Evolutionary conservation across 2,329 filamentous ascomycete species (phyloP), one percentile per base, ranked within the genome.

Genomic region (Trichoderma sp.): DNA sequence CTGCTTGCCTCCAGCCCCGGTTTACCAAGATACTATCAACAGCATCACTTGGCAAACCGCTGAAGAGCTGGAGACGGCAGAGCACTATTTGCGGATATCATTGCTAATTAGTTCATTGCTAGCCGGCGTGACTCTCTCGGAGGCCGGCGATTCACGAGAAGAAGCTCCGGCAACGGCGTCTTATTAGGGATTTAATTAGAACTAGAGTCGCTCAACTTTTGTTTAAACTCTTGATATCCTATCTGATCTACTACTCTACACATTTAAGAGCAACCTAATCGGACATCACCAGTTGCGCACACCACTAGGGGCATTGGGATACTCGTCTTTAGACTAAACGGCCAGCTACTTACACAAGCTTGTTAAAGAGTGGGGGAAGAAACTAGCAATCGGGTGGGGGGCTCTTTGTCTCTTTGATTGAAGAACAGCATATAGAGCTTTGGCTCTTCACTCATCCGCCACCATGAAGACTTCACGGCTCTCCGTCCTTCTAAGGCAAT

Each of bases 381-480:
- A 64, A 57, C 32, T 47, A 64, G 62, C 58, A 53, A 53, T 39
- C 9, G 39, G 63, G 62, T 67, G 62, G 69, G 62, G 55, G 57
- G 26, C 13, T 47, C 47, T 23, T 28, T n/a, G 55, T 20, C n/a
- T 30, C 62, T 36, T 50, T 23, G 34, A 67, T 43, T 58, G 15
- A 65, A 26, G n/a, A 53, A 69, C 39, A 36, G 6, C 11, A 28
- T 36, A 61, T 67, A 64, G 26, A 17, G 7, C 30, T 55, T 34
- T 32, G 32, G 30, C n/a, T 39, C 61, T 58, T 43, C 50, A 28
- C n/a, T 50, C 55, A 62, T 62, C 28, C 6, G 28, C 43, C 47
- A 34, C 43, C 13, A 74, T 74, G 73, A 72, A 62, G 6, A 34
- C 64, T 17, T 67, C 66, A 55, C 72, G 66, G 47, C 69, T 74